Base-by-base conservation (phyloP, 306 rosid species). In the Arachis stenosperma region DNA sequence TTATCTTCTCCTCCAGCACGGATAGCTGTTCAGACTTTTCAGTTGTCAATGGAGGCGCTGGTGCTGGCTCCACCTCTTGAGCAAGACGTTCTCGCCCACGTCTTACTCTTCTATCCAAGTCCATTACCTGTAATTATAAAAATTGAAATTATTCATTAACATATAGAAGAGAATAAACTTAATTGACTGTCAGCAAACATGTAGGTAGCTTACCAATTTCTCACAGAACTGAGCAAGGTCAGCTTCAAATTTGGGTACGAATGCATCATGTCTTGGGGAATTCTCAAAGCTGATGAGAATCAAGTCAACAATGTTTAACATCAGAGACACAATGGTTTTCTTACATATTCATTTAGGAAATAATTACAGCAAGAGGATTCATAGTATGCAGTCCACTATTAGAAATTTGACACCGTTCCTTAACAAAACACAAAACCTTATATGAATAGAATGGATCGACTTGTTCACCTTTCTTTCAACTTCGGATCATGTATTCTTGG, bases 31-130 rank as follows among this genome's bases (percentile, higher is more conserved):
- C 98, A 75, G 98, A 74, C 75, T 95, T 95, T 81, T 91, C 99
- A 37, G 85, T 84, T 61, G 99, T 85, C 54, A 91, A 82, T 9
- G 97, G 93, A 71, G 96, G 86, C 29, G 88, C 79, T 9, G 99
- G 98, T 30, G 93, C 61, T 9, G 95, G 99, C 86, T 95, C 99
- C 67, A 95, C 96, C 79, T 95, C 99, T 78, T 95, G 99, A 70
- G 97, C 82, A 81, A 95, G 99, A 52, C 99, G 99, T 61, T 91
- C 97, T 60, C 92, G 83, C 10, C 99, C 99, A 55, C 99, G 95
- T 81, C 90, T 90, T 29, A 95, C 99, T 86, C 93, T 89, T 88
- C 98, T 87, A 83, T 95, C 99, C 83, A 95, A 84, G 79, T 95
- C 99, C 96, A 88, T 84, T 82, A 95, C 99, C 99, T 95, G 81